Base-by-base conservation (phyloP, 495 filamentous ascomycete species). In the Sphaerosporella brunnea region DNA sequence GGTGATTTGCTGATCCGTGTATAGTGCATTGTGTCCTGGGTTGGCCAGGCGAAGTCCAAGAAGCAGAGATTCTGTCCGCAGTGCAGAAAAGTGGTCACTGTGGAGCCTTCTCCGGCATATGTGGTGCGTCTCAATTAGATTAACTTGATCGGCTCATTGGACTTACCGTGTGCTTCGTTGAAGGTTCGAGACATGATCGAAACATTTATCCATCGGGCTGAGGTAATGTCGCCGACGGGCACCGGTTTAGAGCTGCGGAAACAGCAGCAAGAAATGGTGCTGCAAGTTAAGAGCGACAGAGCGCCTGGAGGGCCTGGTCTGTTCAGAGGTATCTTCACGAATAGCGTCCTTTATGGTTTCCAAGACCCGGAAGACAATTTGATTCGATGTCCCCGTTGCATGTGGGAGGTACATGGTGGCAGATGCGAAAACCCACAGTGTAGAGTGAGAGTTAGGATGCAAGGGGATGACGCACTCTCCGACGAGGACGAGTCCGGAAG, bases 151-250 rank as follows among this genome's bases (percentile, higher is more conserved):
- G 21, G 25, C 24, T 43, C 8, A 16, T 39, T 39, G 36, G 7
- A 32, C 13, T 39, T 16, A 39, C 36, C 23, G 19, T 34, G 26
- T 23, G 24, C 15, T 21, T 30, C 1, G 32, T n/a, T 20, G 15
- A 49, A 81, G 77, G 68, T 83, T 45, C 72, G 77, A 36, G 72
- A 81, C 34, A 69, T 83, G 58, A 74, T 78, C 25, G 71, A 78
- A 42, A 66, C 78, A 44, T 80, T 82, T 53, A 71, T 79, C 19
- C 67, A 64, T 42, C 73, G 74, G 15, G 68, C 72, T 15, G 79
- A 82, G 55, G 66, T 82, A 21, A 60, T 80, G 36, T 74, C 79
- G 30, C 66, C 70, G 36, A 72, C 68, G 11, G 80, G 82, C 56
- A 76, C 72, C 1, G 68, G 72, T 1, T 67, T 71, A 30, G 73